phyloP scores from a whole-genome alignment of 805 yeast species.

The Scheffersomyces ergatensis region DNA sequence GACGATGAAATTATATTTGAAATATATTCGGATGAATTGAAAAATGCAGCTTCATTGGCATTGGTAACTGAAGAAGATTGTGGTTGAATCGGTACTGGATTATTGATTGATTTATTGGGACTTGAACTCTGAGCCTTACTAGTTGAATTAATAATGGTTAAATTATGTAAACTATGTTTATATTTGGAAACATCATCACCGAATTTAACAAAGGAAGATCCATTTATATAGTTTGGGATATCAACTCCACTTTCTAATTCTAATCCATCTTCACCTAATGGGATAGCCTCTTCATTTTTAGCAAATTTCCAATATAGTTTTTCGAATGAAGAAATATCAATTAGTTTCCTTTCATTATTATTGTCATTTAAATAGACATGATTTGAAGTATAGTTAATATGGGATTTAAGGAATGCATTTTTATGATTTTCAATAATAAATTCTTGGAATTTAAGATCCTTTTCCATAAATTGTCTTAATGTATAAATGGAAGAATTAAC shows the following conservation, averaged over 20 bases:
- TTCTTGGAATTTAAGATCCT: slow-evolving; percentile 45
- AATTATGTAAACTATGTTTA: slow-evolving; percentile 18
- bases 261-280: slow-evolving; percentile 16
- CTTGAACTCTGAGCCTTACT: background rate
- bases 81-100: background rate
- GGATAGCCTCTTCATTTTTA: slow-evolving; percentile 13
- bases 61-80: background rate
- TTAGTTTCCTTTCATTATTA: slow-evolving; percentile 11
- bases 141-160: slow-evolving; percentile 6
- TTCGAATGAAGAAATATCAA: slow-evolving; percentile 30
- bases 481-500: slow-evolving; percentile 50
- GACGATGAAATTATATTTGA: slow-evolving; percentile 16
- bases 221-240: slow-evolving; percentile 25
- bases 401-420: slow-evolving; percentile 6
- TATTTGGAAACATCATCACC: slow-evolving; percentile 27
- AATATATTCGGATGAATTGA: slow-evolving; percentile 18
- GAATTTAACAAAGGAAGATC: slow-evolving; percentile 33
- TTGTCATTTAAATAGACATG: background rate
- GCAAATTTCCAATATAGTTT: slow-evolving; percentile 42
- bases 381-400: slow-evolving; percentile 2
- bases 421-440: slow-evolving; percentile 16
- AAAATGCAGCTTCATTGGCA: slow-evolving; percentile 10
- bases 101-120: background rate
- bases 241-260: slow-evolving; percentile 25
- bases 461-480: slow-evolving; percentile 57